Conservation (phyloP, 73 alveolate genomes). For the Paramecium biaurelia region DNA sequence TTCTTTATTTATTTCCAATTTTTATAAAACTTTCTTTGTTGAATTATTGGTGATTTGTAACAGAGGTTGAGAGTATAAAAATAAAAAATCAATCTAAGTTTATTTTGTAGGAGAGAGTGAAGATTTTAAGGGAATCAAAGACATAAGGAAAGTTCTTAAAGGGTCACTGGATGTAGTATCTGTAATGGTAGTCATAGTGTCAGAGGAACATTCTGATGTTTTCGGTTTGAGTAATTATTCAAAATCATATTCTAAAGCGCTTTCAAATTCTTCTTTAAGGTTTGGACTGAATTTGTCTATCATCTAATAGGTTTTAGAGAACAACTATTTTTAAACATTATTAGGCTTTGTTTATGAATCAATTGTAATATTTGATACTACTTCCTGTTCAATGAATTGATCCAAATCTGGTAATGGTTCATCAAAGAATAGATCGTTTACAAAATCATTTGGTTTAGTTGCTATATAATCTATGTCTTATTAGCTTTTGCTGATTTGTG, state of each 20-base stretch:
- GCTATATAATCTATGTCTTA: background rate
- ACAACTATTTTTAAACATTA: background rate
- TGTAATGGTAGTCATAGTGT: constrained; percentile 29
- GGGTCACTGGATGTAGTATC: constrained; percentile 37
- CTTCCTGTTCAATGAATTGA: background rate
- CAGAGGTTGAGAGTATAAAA: constrained; percentile 17
- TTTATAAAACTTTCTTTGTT: background rate
- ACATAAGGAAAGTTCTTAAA: background rate
- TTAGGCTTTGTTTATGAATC: background rate
- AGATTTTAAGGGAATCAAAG: background rate
- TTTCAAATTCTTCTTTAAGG: constrained; percentile 14
- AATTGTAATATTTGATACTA: background rate
- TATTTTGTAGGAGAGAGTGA: background rate
- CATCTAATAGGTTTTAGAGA: background rate
- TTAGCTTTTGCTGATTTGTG: constrained; percentile 24
- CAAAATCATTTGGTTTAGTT: constrained; percentile 1
- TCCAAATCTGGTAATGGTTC: background rate
- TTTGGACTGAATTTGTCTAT: background rate
- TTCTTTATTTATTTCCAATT: constrained; percentile 13
- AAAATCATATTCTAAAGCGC: constrained; percentile 23
- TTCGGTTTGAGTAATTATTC: constrained; percentile 42
- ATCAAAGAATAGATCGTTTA: background rate
- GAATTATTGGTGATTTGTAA: background rate
- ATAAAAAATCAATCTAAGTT: constrained; percentile 18
- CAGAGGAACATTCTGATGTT: constrained; percentile 30